Evolutionary conservation across 2,329 filamentous ascomycete species (phyloP).

Genomic region (Metarhizium brunneum): DNA sequence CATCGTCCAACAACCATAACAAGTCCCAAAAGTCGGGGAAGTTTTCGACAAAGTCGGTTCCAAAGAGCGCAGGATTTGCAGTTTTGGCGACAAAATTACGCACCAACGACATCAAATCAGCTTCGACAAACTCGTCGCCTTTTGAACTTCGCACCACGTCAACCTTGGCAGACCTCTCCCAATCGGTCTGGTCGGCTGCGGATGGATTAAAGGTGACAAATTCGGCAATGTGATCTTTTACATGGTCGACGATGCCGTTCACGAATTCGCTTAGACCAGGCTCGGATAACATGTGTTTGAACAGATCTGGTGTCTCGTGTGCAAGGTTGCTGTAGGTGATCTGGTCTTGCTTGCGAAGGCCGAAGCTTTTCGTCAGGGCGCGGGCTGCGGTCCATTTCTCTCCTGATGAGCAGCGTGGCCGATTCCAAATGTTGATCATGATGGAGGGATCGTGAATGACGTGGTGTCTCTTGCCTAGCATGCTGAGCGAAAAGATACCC

Average conservation of each 20-base stretch:
- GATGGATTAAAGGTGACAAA: slow-evolving; percentile 29
- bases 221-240: slow-evolving; percentile 23
- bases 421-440: slow-evolving; percentile 17
- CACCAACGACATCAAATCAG: slow-evolving; percentile 23
- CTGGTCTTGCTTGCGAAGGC: slow-evolving; percentile 18
- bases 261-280: slow-evolving; percentile 16
- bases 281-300: slow-evolving; percentile 17
- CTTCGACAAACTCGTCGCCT: slow-evolving; percentile 20
- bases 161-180: slow-evolving; percentile 26
- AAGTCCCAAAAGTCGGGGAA: slow-evolving; percentile 27
- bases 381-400: slow-evolving; percentile 12
- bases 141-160: slow-evolving; percentile 18
- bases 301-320: slow-evolving; percentile 17
- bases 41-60: slow-evolving; percentile 32
- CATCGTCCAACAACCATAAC: slow-evolving; percentile 28
- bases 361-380: slow-evolving; percentile 23
- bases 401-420: slow-evolving; percentile 17
- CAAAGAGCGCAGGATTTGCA: slow-evolving; percentile 25
- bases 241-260: slow-evolving; percentile 9
- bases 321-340: slow-evolving; percentile 21
- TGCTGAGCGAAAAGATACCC: slow-evolving; percentile 25
- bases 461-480: slow-evolving; percentile 23
- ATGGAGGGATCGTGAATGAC: slow-evolving; percentile 25
- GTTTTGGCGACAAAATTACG: slow-evolving; percentile 27
- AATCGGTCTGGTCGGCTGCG: slow-evolving; percentile 27